phyloP scores from a whole-genome alignment of 129 eudicot genomes.

The Cynara cardunculus region DNA sequence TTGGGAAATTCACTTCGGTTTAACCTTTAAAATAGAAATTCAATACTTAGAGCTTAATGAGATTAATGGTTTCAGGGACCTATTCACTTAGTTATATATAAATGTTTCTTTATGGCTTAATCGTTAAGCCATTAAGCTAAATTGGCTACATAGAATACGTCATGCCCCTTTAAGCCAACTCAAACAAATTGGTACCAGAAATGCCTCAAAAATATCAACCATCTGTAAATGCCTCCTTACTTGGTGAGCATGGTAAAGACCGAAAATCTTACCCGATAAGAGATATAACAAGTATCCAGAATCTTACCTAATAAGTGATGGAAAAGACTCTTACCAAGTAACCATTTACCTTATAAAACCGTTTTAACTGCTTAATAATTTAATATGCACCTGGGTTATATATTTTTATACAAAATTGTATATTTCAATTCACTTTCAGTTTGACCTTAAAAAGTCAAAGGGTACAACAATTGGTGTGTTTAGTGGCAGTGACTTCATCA shows the following conservation, averaged over 20 bases:
- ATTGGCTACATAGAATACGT: not conserved
- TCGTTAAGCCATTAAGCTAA: not conserved
- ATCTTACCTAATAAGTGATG: too few species aligned
- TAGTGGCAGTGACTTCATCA: slow-evolving; percentile 71
- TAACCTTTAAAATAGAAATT: not conserved
- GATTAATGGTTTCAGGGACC: too few species aligned
- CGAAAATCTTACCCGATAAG: too few species aligned
- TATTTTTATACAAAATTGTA: not conserved
- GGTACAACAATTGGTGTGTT: slow-evolving; percentile 61
- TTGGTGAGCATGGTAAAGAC: too few species aligned
- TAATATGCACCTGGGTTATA: too few species aligned
- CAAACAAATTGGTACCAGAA: not conserved
- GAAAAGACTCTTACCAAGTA: too few species aligned
- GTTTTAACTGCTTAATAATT: too few species aligned
- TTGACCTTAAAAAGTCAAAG: not conserved
- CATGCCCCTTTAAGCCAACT: not conserved
- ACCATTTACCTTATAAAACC: too few species aligned
- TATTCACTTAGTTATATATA: too few species aligned
- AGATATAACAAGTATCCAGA: too few species aligned
- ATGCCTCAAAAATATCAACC: too few species aligned
- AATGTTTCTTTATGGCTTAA: not conserved
- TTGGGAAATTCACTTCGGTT: not conserved
- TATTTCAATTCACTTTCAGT: not conserved
- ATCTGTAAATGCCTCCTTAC: too few species aligned
- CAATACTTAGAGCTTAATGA: not conserved